Evolutionary conservation across 2,329 filamentous ascomycete genomes (phyloP).

Genomic region (Diplodia mutila): DNA sequence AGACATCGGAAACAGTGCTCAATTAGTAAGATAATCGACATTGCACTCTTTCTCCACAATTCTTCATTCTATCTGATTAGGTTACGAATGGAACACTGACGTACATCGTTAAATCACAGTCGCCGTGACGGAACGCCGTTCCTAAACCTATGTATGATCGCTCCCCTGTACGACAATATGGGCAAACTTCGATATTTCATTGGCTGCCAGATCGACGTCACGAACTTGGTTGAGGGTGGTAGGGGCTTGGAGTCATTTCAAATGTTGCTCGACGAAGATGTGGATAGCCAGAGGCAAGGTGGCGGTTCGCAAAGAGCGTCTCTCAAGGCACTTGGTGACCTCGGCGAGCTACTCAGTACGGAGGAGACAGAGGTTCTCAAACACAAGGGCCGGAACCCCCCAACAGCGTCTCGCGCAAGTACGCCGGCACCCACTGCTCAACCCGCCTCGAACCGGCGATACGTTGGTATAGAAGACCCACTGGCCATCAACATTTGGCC

Average conservation of each 20-base stretch:
- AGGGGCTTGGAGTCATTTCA: slow-evolving; percentile 65
- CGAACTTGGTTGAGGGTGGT: slow-evolving; percentile 67
- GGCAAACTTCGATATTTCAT: slow-evolving; percentile 69
- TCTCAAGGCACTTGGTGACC: slow-evolving; percentile 32
- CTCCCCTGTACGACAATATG: slow-evolving; percentile 67
- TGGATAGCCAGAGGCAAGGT: neutral
- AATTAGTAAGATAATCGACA: slow-evolving; percentile 60
- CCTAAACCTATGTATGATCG: slow-evolving; percentile 72
- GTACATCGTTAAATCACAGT: slow-evolving; percentile 37
- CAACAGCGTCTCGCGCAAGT: slow-evolving; percentile 50
- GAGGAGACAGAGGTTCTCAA: slow-evolving; percentile 52
- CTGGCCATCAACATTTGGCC: slow-evolving; percentile 33
- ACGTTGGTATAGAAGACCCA: slow-evolving; percentile 44
- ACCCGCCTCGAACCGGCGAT: slow-evolving; percentile 40
- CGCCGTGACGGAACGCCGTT: slow-evolving; percentile 72
- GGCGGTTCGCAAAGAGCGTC: slow-evolving; percentile 30
- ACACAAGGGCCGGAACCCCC: slow-evolving; percentile 65
- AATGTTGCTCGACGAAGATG: slow-evolving; percentile 46
- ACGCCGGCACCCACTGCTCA: slow-evolving; percentile 56
- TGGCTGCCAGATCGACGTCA: slow-evolving; percentile 73
- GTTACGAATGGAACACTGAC: neutral
- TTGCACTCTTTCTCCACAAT: neutral
- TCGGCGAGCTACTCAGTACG: slow-evolving; percentile 40
- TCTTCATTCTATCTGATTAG: neutral
- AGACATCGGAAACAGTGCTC: slow-evolving; percentile 71